Conservation (phyloP, 1,284 basidiomycete species). For the Cutaneotrichosporon sp. region DNA sequence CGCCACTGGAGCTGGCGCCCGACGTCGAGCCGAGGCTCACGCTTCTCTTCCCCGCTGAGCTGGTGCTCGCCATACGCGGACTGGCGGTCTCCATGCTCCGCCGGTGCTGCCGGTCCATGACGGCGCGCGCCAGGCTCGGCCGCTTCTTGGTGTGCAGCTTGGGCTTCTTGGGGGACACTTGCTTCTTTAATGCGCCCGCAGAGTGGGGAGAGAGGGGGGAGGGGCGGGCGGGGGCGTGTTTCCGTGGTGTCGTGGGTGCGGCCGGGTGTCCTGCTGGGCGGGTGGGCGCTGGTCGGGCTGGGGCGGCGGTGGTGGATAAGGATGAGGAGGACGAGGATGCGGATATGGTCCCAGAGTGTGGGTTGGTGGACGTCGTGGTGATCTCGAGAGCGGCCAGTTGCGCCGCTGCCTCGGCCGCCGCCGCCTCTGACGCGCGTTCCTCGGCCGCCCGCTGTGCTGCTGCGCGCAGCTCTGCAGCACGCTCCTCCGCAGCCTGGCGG, state of each 20-base stretch:
- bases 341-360: neutral
- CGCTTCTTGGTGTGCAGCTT: slow-evolving; percentile 19
- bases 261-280: neutral
- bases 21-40: neutral
- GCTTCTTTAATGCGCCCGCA: neutral
- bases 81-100: slow-evolving; percentile 3
- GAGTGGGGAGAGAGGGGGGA: slow-evolving; percentile 42
- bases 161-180: slow-evolving; percentile 15
- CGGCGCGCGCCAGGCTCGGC: slow-evolving; percentile 42
- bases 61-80: neutral
- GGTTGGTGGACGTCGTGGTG: neutral
- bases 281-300: slow-evolving; percentile 7
- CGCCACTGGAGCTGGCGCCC: neutral
- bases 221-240: slow-evolving; percentile 31
- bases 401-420: slow-evolving; percentile 26
- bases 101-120: slow-evolving; percentile 34
- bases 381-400: neutral
- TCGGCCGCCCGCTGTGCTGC: neutral
- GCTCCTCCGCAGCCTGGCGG: slow-evolving; percentile 37
- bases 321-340: neutral
- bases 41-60: neutral
- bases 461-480: slow-evolving; percentile 64
- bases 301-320: neutral
- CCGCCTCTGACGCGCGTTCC: slow-evolving; percentile 29
- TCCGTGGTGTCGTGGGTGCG: slow-evolving; percentile 17